Percentiles rank a stretch among this genome's conserved stretches.
Conservation (phyloP, 129 eudicot genomes). For the sunflower (Helianthus annuus) region HanXRQr2.0-SUNRISE NC_035442.2:160450837-160451336, state of each 20-base stretch:
- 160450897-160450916: not conserved
- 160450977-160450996: constrained; percentile 50
- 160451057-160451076: not conserved
- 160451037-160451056: not conserved
- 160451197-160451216: not conserved
- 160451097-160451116: not conserved
- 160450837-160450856: not conserved
- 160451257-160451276: not conserved
- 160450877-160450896: not conserved
- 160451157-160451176: not conserved
- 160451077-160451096: constrained; percentile 11
- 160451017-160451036: constrained; percentile 9
- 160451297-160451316: constrained; percentile 24
- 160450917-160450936: not conserved
- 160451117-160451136: not conserved
- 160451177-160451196: constrained; percentile 28
- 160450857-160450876: constrained; percentile 8
- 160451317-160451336: constrained; percentile 9
- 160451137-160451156: not conserved
- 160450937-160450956: constrained; percentile 52
- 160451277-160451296: constrained; percentile 16
- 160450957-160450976: constrained; percentile 45
- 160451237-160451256: not conserved
- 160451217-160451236: not conserved
- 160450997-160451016: constrained; percentile 14